Conservation (phyloP, 495 filamentous ascomycete genomes). For the Podospora pseudopauciseta region DNA sequence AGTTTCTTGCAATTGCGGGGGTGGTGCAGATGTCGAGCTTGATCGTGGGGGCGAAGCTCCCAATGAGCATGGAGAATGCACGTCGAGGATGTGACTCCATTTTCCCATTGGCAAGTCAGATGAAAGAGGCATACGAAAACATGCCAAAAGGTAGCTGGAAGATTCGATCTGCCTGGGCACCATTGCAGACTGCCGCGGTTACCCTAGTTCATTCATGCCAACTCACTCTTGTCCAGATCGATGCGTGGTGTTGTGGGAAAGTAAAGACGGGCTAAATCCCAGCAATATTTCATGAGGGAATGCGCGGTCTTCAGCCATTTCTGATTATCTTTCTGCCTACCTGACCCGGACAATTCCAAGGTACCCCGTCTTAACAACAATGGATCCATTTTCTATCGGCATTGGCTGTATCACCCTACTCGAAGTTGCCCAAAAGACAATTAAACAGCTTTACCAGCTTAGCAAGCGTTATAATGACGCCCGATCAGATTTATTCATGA, state of each 20-base stretch:
- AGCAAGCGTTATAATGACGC: not conserved
- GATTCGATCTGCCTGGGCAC: not conserved
- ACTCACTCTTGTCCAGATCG: not conserved
- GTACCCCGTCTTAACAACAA: not conserved
- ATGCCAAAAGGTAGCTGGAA: not conserved
- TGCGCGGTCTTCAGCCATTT: not conserved
- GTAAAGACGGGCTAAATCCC: not conserved
- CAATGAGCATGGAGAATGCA: not conserved
- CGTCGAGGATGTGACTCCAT: not conserved
- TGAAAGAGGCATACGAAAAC: not conserved
- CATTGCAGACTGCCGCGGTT: not conserved
- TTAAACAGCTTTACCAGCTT: not conserved
- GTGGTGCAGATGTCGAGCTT: not conserved
- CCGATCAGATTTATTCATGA: not conserved
- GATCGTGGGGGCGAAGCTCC: not conserved
- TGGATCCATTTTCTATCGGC: not conserved
- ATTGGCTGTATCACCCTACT: not conserved
- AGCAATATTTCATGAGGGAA: not conserved
- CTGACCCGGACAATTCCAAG: too few species aligned
- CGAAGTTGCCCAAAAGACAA: not conserved
- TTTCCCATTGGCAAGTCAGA: not conserved
- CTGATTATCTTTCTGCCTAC: too few species aligned
- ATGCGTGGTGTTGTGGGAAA: not conserved
- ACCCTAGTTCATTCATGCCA: not conserved
- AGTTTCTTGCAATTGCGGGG: not conserved